Evolutionary conservation across 2,329 filamentous ascomycete species (phyloP), one percentile per base, ranked within the genome.

Genomic region (Laburnicola sp.): DNA sequence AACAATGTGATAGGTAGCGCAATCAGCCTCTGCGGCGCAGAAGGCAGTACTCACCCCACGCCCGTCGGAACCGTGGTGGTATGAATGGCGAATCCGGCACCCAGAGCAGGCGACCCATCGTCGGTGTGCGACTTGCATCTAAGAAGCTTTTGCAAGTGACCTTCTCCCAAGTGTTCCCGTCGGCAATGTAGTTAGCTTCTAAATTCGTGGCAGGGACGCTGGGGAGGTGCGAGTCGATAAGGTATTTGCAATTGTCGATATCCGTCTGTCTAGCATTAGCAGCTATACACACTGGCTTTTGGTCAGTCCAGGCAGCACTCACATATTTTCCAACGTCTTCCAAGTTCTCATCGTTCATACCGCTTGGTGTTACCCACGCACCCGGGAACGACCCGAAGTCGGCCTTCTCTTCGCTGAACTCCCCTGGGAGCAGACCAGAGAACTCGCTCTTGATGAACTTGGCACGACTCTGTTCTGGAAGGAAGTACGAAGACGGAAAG

Each of bases 361-460:
- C 93, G 42, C 79, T 76, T 0, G 94, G 88, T 1, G 87, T 82
- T 50, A 89, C 76, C 84, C 91, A 96, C 1, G 92, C 90, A n/a
- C 91, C 92, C 37, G 88, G 83, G 74, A 88, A 90, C 56, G 90
- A 80, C 2, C 86, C 89, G 60, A 87, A 87, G 5, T 85, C 86
- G 11, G 75, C 82, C 21, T 80, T 78, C 1, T 86, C 86, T 72
- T 95, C 88, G 16, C 85, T 84, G 69, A 97, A 99, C 65, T 96
- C 89, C 1, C 94, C 94, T 0, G 94, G 94, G 3, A 99, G 77
- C 16, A 99, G 78, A 2, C 94, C 94, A 6, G 82, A 82, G 72
- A 99, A 99, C 58, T 94, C 91, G 62, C 90, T 96, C 59, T 88
- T 89, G 62, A 99, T 78, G 66, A 97, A 99, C 62, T 94, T 96